phyloP scores from a whole-genome alignment of 306 rosid species.

The Rosa multiflora region DNA sequence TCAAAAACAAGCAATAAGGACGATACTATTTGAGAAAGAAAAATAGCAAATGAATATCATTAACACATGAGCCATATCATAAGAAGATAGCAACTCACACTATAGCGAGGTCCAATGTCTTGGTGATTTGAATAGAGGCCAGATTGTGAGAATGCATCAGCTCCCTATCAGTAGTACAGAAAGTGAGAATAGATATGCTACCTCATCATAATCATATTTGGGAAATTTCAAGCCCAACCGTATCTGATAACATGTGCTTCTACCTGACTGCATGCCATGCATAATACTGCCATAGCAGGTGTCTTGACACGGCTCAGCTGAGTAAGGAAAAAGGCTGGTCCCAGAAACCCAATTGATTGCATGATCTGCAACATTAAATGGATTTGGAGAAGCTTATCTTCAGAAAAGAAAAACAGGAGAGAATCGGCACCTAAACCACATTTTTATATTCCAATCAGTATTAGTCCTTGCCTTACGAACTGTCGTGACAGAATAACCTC shows the following conservation, averaged over 20 bases:
- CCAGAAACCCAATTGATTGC: slow-evolving; percentile 91
- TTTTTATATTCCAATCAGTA: neutral
- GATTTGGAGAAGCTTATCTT: slow-evolving; percentile 10
- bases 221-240: slow-evolving; percentile 8
- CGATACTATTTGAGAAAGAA: neutral
- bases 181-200: neutral
- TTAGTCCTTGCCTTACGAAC: slow-evolving; percentile 79
- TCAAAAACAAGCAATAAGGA: neutral
- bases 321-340: slow-evolving; percentile 90
- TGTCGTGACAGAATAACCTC: slow-evolving; percentile 76
- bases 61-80: neutral
- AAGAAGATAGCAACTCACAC: slow-evolving; percentile 57
- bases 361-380: slow-evolving; percentile 63
- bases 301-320: slow-evolving; percentile 76
- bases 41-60: neutral
- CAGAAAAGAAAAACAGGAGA: neutral
- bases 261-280: slow-evolving; percentile 99
- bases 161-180: slow-evolving; percentile 59
- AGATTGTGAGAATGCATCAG: slow-evolving; percentile 91
- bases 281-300: slow-evolving; percentile 82
- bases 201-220: no score
- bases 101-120: slow-evolving; percentile 95
- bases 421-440: neutral
- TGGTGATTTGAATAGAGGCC: slow-evolving; percentile 93
- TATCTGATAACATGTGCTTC: slow-evolving; percentile 24